Evolutionary conservation across 805 yeast genomes (phyloP).

Genomic region (Teunomyces cretensis): DNA sequence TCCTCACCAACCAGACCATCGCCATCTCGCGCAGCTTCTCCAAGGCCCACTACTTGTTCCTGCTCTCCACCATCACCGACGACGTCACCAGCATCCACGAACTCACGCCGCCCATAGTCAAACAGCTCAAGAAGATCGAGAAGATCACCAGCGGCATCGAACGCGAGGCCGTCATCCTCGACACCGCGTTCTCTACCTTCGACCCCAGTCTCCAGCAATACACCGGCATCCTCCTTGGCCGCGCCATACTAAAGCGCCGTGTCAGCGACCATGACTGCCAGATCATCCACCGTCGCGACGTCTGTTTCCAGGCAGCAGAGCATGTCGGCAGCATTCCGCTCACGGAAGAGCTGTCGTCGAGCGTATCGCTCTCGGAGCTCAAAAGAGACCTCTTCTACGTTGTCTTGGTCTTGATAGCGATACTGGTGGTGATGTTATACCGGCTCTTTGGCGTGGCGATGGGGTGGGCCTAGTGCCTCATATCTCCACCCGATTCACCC

Average conservation of each 20-base stretch:
- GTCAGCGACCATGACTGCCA: constrained; percentile 29
- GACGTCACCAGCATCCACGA: constrained; percentile 19
- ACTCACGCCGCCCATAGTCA: constrained; percentile 21
- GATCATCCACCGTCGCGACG: constrained; percentile 34
- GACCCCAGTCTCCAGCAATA: constrained; percentile 37
- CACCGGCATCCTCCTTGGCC: constrained; percentile 38
- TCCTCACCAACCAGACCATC: constrained; percentile 31
- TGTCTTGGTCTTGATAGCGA: constrained; percentile 22
- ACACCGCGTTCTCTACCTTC: constrained; percentile 28
- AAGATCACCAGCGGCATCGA: constrained; percentile 39
- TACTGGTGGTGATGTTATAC: constrained; percentile 25
- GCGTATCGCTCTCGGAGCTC: constrained; percentile 20
- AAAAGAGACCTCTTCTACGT: constrained; percentile 24
- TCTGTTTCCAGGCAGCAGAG: constrained; percentile 43
- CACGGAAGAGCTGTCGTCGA: constrained; percentile 29
- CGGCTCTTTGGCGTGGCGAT: constrained; percentile 23
- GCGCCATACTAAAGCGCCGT: constrained; percentile 38
- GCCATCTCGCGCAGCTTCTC: constrained; percentile 24
- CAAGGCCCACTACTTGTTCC: constrained; percentile 26
- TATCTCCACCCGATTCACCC: no score
- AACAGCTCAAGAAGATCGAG: constrained; percentile 36
- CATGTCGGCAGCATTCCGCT: constrained; percentile 43
- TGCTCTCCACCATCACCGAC: constrained; percentile 32
- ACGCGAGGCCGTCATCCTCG: constrained; percentile 30
- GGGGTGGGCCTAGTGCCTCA: not conserved